Evolutionary conservation across 2,329 filamentous ascomycete genomes (phyloP), one percentile per base, ranked within the genome.

Genomic region (Fusarium torulosum): DNA sequence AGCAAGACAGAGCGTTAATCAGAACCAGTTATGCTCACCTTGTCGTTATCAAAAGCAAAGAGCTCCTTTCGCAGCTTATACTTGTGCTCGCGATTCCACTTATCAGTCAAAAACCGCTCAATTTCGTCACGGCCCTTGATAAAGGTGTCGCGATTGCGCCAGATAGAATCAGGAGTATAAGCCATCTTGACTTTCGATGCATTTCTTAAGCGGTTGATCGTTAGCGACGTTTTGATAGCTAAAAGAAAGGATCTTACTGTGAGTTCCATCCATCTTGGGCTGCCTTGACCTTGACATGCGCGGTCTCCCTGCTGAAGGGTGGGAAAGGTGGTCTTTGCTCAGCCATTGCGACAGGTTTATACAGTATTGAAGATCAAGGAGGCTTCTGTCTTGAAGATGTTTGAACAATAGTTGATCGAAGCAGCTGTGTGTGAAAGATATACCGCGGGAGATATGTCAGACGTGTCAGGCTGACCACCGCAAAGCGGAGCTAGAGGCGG

Each of bases 261-360:
- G 89, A 90, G 74, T 96, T 97, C 93, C 93, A 96, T 4, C 90
- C 82, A 75, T 93, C 87, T 75, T 97, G 93, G 0, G 92, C 93
- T 19, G 89, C 90, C 79, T 96, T 96, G 66, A 96, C 93, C 77
- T 96, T 96, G 59, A 84, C 81, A 17, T 81, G 81, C 3, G 93
- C 93, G 2, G 88, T 90, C 75, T 92, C 90, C 31, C 79, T 79
- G 4, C 88, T 95, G 76, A 94, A 96, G 0, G 93, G 93, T 6
- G 93, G 93, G 42, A 83, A 81, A 0, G 86, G 86, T 4, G 83
- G 71, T 59, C 63, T 67, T 43, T 66, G 68, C 40, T 75, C 65
- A 15, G 59, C 14, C 64, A 67, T 67, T 4, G 9, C 33, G 27
- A 7, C n/a, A 17, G 14, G 5, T 9, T 2, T 17, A 4, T 5